Base-by-base conservation (phyloP, 2,329 filamentous ascomycete genomes). In the Verticillium longisporum region DNA sequence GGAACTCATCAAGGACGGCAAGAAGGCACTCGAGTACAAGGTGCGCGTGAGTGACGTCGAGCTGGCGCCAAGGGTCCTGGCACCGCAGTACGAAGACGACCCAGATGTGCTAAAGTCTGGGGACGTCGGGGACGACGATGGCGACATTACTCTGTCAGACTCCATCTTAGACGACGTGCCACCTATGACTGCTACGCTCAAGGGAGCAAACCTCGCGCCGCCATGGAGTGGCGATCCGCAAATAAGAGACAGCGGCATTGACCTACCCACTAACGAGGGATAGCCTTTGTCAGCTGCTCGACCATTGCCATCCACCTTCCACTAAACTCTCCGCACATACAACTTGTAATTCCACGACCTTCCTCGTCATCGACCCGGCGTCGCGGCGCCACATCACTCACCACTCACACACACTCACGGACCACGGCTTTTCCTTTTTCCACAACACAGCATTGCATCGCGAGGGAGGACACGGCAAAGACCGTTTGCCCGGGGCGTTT, bases 1-100 rank as follows among this genome's bases (percentile, higher is more conserved):
- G 71, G 88, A 90, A 65, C 82, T 99, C 55, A 97, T 99, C 72
- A 88, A 85, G 57, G 92, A 97, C 67, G 95, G 90, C 6, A 90
- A 88, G 70, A 94, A 91, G 71, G 95, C 95, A 0, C 82, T 99
- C 2, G 88, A 89, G 56, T 97, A 97, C 71, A 82, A 85, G 61
- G 91, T 97, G 32, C 83, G 84, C 36, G 84, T 90, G 9, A 90
- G 87, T 66, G 94, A 98, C 69, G 82, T 96, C 37, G 85, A 90
- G 68, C 77, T 97, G 3, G 92, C 92, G 13, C 92, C 92, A 0
- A 84, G 92, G 26, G 89, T 97, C 1, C 79, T 97, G 3, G 80
- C 83, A 10, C 78, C 81, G 1, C 80, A 83, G 0, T 90, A 94
- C 64, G 89, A 93, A 56, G 76, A 86, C 11, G 73, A 72, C 21